Conservation (phyloP, 768 basidiomycete genomes). For the Lanmaoa rubissima region DNA sequence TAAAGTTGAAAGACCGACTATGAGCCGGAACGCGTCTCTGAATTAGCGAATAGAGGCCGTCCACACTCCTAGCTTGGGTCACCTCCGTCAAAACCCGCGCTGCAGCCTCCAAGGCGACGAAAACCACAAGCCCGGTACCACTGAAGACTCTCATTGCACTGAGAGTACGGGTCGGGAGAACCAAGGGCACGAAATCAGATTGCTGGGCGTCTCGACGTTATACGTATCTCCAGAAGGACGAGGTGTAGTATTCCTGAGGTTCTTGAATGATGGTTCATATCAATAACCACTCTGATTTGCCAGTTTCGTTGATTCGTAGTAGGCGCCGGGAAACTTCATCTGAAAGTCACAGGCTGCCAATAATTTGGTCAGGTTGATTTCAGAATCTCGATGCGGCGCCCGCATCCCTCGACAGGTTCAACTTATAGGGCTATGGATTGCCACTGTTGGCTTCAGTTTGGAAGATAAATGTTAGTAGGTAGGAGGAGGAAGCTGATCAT, state of each 20-base stretch:
- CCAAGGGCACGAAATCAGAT: background rate
- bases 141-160: background rate
- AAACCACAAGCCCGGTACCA: background rate
- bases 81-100: background rate
- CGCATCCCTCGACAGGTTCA: background rate
- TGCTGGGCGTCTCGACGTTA: background rate
- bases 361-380: background rate
- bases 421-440: background rate
- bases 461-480: background rate
- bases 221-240: background rate
- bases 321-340: background rate
- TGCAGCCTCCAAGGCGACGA: background rate
- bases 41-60: constrained; percentile 36
- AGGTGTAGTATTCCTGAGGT: background rate
- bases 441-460: background rate
- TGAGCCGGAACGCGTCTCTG: constrained; percentile 37
- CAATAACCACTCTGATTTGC: too few relatives aligned
- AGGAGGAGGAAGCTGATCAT: background rate
- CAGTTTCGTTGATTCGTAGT: background rate
- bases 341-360: background rate
- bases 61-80: constrained; percentile 3
- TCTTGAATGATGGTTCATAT: background rate
- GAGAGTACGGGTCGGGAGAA: background rate
- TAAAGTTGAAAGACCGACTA: constrained; percentile 32
- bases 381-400: background rate